phyloP scores from a whole-genome alignment of 2,329 filamentous ascomycete genomes.

The Epichloe elymi region DNA sequence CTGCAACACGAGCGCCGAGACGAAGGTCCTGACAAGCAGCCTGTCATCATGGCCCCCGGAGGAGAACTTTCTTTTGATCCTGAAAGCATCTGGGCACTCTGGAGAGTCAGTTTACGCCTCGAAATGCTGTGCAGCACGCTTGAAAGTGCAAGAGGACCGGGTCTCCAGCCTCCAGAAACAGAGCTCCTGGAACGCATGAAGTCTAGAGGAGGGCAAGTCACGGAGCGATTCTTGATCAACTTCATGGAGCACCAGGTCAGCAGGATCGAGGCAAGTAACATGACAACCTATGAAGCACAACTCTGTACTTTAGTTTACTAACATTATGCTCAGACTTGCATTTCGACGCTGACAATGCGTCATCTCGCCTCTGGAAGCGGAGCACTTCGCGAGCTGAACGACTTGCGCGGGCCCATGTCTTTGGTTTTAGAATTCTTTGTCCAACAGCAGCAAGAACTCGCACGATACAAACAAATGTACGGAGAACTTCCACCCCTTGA shows the following conservation, averaged over 20 bases:
- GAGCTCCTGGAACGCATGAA: constrained; percentile 61
- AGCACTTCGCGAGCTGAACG: constrained; percentile 47
- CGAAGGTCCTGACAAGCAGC: constrained; percentile 40
- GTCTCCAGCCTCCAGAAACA: constrained; percentile 67
- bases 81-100: constrained; percentile 76
- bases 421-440: constrained; percentile 53
- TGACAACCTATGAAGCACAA: background rate
- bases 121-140: constrained; percentile 87
- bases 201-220: constrained; percentile 64
- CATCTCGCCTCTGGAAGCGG: constrained; percentile 63
- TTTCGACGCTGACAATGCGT: constrained; percentile 65
- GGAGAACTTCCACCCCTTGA: constrained; percentile 24
- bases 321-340: constrained; percentile 50
- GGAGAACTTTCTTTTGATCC: constrained; percentile 66
- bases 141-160: constrained; percentile 52
- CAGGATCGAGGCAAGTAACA: constrained; percentile 65
- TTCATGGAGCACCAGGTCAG: constrained; percentile 93
- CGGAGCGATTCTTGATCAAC: constrained; percentile 75
- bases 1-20: constrained; percentile 32
- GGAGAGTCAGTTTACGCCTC: constrained; percentile 75
- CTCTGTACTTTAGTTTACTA: background rate
- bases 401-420: constrained; percentile 66
- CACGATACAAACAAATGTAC: constrained; percentile 42
- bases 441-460: constrained; percentile 49
- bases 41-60: constrained; percentile 47